These are phyloP conservation scores for Cladosporium sp. DNA, from an alignment of 2,329 filamentous ascomycete species.

Conservation along the genomic window DNA sequence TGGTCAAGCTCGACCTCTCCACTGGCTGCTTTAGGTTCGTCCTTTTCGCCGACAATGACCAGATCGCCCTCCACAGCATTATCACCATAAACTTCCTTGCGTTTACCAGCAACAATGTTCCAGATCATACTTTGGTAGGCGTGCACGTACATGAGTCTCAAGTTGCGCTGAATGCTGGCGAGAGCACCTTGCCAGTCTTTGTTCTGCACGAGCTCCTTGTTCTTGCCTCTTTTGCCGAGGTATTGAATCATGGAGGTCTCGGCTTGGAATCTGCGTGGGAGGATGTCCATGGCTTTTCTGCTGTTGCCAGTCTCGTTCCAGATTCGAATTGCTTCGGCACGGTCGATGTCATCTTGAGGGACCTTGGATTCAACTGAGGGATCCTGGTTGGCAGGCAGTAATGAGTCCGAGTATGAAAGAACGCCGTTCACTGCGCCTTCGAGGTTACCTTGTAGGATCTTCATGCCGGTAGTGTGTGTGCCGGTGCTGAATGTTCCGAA, in stretches of 20 bases:
- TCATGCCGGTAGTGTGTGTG: constrained; percentile 78
- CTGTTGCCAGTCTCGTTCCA: constrained; percentile 57
- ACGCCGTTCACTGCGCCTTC: constrained; percentile 75
- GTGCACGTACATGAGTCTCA: constrained; percentile 93
- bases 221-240: constrained; percentile 49
- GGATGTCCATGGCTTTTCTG: constrained; percentile 38
- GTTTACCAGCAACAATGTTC: constrained; percentile 79
- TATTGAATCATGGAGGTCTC: constrained; percentile 77
- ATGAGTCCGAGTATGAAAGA: constrained; percentile 64
- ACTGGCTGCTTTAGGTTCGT: constrained; percentile 35
- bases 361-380: constrained; percentile 44
- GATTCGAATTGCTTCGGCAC: constrained; percentile 71
- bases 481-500: constrained; percentile 86
- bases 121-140: constrained; percentile 94
- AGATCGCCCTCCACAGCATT: constrained; percentile 81
- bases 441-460: constrained; percentile 78
- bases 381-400: constrained; percentile 53
- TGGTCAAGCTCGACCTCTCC: constrained; percentile 45
- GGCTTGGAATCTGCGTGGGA: constrained; percentile 78
- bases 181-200: constrained; percentile 79
- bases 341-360: constrained; percentile 70
- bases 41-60: constrained; percentile 62
- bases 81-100: constrained; percentile 71
- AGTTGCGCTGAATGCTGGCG: constrained; percentile 70
- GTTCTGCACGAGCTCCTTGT: constrained; percentile 45